Evolutionary conservation across 345 rosid species (phyloP), one percentile per base, ranked within the genome.

Genomic region (Euphorbia lathyris): DNA sequence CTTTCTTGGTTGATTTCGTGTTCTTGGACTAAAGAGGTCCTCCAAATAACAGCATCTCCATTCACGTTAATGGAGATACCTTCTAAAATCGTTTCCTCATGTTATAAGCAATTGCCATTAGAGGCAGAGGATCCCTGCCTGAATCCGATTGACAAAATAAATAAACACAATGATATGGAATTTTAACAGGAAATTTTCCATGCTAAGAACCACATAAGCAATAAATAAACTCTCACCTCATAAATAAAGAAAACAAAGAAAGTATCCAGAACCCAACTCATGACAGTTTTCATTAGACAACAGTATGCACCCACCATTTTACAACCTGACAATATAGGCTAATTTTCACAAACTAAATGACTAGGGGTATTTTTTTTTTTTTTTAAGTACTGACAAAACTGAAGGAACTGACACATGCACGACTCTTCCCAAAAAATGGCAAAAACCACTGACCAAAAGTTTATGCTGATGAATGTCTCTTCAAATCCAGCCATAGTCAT

Each of bases 401-500:
- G 30, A 56, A 56, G 30, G 30, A 56, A 26, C 29, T 36, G 63
- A 59, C 9, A 20, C 32, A 30, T 19, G 23, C 65, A 61, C 19
- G 26, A 20, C 47, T n/a, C 64, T 32, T 60, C 64, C 4, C 19
- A 34, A 59, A n/a, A n/a, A 34, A 34, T 12, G 48, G n/a, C 17
- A 14, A 13, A 29, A 61, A 36, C 10, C 48, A 36, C 27, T 61
- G 65, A 10, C 42, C 19, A 16, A 26, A 40, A n/a, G 7, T 23
- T 36, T 36, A 61, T 19, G 27, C 42, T 61, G 47, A 36, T 36
- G 65, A 61, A 36, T 38, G 26, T 36, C 34, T 61, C 65, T 36
- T 61, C 26, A n/a, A 25, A 61, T 34, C 40, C n/a, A 47, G 65
- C 47, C 45, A 61, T 19, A 61, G 40, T 4, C 48, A 61, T 20